phyloP scores from a whole-genome alignment of 257 asterid genomes.

The Capsicum baccatum region DNA sequence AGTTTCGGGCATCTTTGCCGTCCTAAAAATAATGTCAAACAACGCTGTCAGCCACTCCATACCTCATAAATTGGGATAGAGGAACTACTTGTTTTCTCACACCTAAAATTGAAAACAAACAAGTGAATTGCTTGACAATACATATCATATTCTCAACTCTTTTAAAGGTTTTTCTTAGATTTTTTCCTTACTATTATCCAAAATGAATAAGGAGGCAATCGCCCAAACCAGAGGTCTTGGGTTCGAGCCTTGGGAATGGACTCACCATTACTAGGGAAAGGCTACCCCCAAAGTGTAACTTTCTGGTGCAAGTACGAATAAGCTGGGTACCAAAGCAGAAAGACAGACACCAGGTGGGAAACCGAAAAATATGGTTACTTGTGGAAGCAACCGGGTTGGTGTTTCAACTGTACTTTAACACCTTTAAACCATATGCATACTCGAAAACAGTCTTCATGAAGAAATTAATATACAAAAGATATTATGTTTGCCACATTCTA shows the following conservation, averaged over 20 bases:
- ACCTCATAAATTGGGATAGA: background rate
- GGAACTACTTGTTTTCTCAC: background rate
- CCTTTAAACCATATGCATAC: background rate
- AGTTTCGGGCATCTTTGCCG: no score
- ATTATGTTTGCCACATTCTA: conserved; percentile 12
- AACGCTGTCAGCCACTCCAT: no score
- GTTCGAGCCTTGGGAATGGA: background rate
- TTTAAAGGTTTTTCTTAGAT: background rate
- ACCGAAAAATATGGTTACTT: background rate
- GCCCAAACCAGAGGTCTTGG: background rate
- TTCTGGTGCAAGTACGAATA: background rate
- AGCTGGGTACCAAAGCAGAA: background rate
- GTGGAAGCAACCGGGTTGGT: background rate
- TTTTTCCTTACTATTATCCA: background rate
- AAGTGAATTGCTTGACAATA: conserved; percentile 14
- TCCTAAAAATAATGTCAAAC: no score
- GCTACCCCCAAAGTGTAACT: background rate
- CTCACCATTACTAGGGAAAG: background rate
- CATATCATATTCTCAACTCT: background rate
- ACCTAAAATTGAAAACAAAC: background rate
- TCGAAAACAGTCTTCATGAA: conserved; percentile 8
- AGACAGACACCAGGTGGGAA: background rate
- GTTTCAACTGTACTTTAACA: background rate
- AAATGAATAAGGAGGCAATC: background rate
- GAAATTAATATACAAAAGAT: background rate